Base-by-base conservation (phyloP, 1,284 basidiomycete genomes). In the Apiotrichum akiyoshidainum region DNA sequence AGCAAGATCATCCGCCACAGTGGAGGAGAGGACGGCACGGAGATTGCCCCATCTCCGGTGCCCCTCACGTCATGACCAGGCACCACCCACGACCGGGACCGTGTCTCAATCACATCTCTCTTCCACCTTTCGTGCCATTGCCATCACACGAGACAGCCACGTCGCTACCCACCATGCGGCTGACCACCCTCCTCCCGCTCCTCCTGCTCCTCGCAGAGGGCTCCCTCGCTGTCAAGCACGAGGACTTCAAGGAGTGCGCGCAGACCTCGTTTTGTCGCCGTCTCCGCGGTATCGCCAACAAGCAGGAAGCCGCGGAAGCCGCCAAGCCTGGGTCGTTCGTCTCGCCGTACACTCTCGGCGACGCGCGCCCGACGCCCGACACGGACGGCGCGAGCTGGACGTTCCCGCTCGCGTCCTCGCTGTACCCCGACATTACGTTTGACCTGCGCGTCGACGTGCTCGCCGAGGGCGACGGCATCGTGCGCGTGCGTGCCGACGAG, bases 191-290 rank as follows among this genome's bases (percentile, higher is more conserved):
- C 13, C 12, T 52, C 40, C 34, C 54, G 34, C 57, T 63, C 33
- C 26, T 60, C 34, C 31, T 57, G 57, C 57, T 22, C 16, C 60
- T 16, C 48, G 45, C 13, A 68, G 48, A 50, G 37, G 7, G 21
- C 5, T 13, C 67, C 1, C 31, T 60, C 3, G 78, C 73, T 7
- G 80, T 81, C 58, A 83, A 82, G 68, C 73, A 82, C 42, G 83
- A 87, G 60, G 90, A 96, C 77, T 96, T 93, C 82, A 96, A 95
- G 78, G 90, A 86, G 61, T 96, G 93, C 73, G 83, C 83, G 19
- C 90, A 96, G 76, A 85, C 90, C 0, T 90, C 89, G 16, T 96
- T 97, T 80, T 96, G 93, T 80, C 85, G 89, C 49, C 83, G 92
- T 62, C 89, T 91, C 53, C 86, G 92, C 48, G 87, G 87, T 0